Base-by-base conservation (phyloP, 140 eudicot genomes). In the Senecio squalidus region DNA sequence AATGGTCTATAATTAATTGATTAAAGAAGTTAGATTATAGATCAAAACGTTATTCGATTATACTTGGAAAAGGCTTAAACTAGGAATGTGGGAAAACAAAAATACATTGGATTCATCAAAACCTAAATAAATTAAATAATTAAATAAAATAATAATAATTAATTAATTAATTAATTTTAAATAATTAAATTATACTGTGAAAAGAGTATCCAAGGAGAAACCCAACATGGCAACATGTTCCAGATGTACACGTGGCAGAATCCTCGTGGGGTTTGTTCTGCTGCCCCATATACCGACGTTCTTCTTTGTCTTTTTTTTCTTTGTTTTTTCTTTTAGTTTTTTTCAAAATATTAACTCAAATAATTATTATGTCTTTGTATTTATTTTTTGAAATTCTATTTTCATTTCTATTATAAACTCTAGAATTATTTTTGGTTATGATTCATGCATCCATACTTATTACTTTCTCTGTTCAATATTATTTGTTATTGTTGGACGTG, bases 211-310 rank as follows among this genome's bases (percentile, higher is more conserved):
- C 76, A 71, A 71, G 63, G 76, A 70, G 58, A 26, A 55, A 40
- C 76, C 62, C 59, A 71, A 71, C 76, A 71, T 71, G 76, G 67
- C 45, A 63, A 55, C 77, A 72, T 72, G 77, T 72, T 72, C 76
- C 76, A 71, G 22, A 63, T 63, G 52, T 55, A 71, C 60, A 71
- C 76, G 76, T 72, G 77, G 60, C 66, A 25, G 71, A n/a, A 63
- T 54, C 33, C 76, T 55, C 60, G 76, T 71, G 76, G 77, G 77
- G 72, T 47, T 50, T 54, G 18, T 62, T 48, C 60, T 48, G 41
- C 64, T 54, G 24, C 27, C 33, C 76, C 53, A 62, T 71, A 65
- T 54, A 72, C 72, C 72, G 60, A 64, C 72, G 77, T 55, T 45
- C 25, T 40, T 63, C 58, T 34, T 64, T 71, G 66, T 55, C 71